Evolutionary conservation across 2,329 filamentous ascomycete species (phyloP).

Genomic region (Ilyonectria robusta): DNA sequence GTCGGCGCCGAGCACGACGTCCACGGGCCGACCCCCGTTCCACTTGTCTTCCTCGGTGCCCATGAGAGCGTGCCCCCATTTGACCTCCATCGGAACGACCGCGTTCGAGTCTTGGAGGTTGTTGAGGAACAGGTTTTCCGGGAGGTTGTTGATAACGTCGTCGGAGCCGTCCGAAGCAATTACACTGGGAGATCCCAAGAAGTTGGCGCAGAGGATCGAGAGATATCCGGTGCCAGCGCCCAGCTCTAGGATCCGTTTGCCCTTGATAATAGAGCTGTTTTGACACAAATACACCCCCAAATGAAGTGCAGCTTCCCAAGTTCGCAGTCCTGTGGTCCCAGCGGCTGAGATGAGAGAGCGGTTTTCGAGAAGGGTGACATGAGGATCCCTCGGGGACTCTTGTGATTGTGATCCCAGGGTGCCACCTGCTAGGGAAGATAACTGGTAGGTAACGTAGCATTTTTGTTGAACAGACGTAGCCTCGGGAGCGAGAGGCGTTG

Average conservation of each 20-base stretch:
- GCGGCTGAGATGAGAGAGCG: conserved; percentile 77
- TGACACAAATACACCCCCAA: conserved; percentile 77
- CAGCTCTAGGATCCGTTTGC: conserved; percentile 77
- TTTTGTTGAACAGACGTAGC: conserved; percentile 77
- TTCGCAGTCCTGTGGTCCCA: conserved; percentile 82
- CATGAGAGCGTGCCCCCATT: conserved; percentile 74
- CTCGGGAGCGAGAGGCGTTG: conserved; percentile 75
- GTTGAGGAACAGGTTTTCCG: conserved; percentile 79
- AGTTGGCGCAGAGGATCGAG: conserved; percentile 80
- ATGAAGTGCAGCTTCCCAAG: conserved; percentile 86
- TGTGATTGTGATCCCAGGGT: conserved; percentile 11
- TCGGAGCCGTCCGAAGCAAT: conserved; percentile 82
- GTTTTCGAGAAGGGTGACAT: conserved; percentile 78
- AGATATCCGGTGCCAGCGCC: conserved; percentile 84
- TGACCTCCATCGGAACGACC: conserved; percentile 68
- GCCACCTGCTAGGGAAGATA: conserved; percentile 53
- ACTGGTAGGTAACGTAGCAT: conserved; percentile 80
- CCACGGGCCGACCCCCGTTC: conserved; percentile 63
- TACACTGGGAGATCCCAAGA: conserved; percentile 71
- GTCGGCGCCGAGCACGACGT: conserved; percentile 82
- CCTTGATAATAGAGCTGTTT: conserved; percentile 61
- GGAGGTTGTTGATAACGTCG: conserved; percentile 77
- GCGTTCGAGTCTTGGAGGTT: conserved; percentile 64
- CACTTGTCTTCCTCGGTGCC: conserved; percentile 70
- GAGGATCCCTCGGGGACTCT: conserved; percentile 11